phyloP scores from a whole-genome alignment of 257 asterid species.

The Fraxinus anomala region DNA sequence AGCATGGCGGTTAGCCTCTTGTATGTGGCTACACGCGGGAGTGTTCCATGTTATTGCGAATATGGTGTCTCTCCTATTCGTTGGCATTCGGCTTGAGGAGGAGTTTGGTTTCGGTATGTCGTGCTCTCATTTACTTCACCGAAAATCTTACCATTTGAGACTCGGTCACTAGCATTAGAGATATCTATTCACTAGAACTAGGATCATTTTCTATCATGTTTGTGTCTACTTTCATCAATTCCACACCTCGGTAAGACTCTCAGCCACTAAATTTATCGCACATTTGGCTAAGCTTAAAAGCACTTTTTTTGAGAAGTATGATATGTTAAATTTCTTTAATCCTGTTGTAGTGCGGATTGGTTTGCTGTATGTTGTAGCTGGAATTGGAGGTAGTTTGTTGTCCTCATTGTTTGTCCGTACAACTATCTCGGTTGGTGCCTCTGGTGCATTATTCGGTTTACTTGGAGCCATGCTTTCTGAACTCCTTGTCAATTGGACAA shows the following conservation, averaged over 20 bases:
- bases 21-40: constrained; percentile 79
- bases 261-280: too few species aligned
- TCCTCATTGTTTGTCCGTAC: constrained; percentile 65
- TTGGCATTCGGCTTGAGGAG: constrained; percentile 65
- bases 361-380: constrained; percentile 58
- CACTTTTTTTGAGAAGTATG: neutral
- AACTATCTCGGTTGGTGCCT: constrained; percentile 82
- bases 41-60: constrained; percentile 56
- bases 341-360: constrained; percentile 59
- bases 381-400: constrained; percentile 74
- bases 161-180: too few species aligned
- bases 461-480: constrained; percentile 94
- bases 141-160: too few species aligned
- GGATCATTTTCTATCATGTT: too few species aligned
- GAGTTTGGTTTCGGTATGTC: constrained; percentile 66
- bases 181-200: too few species aligned
- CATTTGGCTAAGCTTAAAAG: too few species aligned
- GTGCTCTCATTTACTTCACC: too few species aligned
- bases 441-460: constrained; percentile 86
- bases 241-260: too few species aligned
- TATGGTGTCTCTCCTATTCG: constrained; percentile 62
- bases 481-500: constrained; percentile 75
- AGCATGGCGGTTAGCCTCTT: constrained; percentile 53
- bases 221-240: too few species aligned
- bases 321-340: neutral